These are phyloP conservation scores for Tetrapisispora pingtungensis DNA, from an alignment of 805 yeast genomes.

Conservation along the genomic window DNA sequence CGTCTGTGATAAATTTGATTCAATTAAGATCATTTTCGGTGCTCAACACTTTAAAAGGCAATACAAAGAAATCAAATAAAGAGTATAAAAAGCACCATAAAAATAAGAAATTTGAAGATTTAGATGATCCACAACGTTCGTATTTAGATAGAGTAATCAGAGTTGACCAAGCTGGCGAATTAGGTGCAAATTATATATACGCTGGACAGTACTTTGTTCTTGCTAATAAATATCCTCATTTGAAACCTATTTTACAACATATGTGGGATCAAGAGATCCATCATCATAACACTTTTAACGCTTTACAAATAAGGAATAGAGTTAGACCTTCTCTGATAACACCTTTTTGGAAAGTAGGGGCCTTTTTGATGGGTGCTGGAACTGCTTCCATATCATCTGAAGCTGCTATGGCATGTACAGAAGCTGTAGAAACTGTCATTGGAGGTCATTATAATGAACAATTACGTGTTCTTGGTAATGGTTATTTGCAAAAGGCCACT, in stretches of 20 bases:
- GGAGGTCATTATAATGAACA: constrained; percentile 94
- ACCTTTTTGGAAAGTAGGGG: constrained; percentile 90
- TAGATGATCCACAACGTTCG: constrained; percentile 49
- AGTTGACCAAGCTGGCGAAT: constrained; percentile 97
- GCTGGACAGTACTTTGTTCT: constrained; percentile 80
- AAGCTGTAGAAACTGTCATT: constrained; percentile 96
- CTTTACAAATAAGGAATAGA: constrained; percentile 60
- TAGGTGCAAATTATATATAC: constrained; percentile 90
- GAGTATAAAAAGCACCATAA: not conserved
- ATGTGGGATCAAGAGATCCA: constrained; percentile 98
- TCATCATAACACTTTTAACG: constrained; percentile 79
- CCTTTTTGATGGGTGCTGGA: constrained; percentile 72
- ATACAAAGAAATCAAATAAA: not conserved
- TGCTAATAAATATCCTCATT: constrained; percentile 56
- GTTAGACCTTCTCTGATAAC: constrained; percentile 88
- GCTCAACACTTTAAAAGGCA: not conserved
- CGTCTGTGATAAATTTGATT: not conserved
- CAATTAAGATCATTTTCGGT: not conserved
- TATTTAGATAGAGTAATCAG: constrained; percentile 66
- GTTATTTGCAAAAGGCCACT: constrained; percentile 38
- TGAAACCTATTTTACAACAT: constrained; percentile 73
- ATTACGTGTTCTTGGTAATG: constrained; percentile 61
- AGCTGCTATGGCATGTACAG: constrained; percentile 99
- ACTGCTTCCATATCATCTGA: constrained; percentile 85
- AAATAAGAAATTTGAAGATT: constrained; percentile 8